Conservation (phyloP, 192 early-diverging fungal genomes). For the Coemansia sp. region DNA sequence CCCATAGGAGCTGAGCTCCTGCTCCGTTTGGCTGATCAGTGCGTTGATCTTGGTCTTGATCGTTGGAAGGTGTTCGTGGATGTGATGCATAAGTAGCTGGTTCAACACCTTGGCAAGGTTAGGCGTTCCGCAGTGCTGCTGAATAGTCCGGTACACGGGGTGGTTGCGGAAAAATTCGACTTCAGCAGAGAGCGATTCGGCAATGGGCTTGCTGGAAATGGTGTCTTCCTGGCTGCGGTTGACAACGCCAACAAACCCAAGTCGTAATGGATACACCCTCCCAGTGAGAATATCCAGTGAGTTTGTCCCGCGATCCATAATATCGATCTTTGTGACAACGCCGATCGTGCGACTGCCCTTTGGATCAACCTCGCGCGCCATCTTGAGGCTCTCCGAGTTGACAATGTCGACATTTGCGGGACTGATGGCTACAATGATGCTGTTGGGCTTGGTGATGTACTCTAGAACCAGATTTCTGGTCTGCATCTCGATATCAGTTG, state of each 20-base stretch:
- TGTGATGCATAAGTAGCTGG: constrained; percentile 76
- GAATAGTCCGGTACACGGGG: constrained; percentile 69
- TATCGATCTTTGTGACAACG: constrained; percentile 79
- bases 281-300: constrained; percentile 78
- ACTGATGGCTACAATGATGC: constrained; percentile 79
- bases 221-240: constrained; percentile 85
- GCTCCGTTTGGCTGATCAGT: constrained; percentile 75
- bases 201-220: constrained; percentile 67
- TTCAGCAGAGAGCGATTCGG: constrained; percentile 66
- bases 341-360: constrained; percentile 78
- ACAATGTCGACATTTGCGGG: constrained; percentile 81
- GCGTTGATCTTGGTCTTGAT: constrained; percentile 74
- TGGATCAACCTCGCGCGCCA: constrained; percentile 82
- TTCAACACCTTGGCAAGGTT: constrained; percentile 71
- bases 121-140: constrained; percentile 70
- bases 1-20: constrained; percentile 71
- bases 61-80: constrained; percentile 74
- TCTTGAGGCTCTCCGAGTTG: constrained; percentile 83
- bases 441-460: constrained; percentile 81
- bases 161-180: constrained; percentile 69
- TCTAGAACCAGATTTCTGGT: constrained; percentile 73
- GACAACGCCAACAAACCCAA: constrained; percentile 81
- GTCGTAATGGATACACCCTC: constrained; percentile 70
- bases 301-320: constrained; percentile 84
- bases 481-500: constrained; percentile 79